Evolutionary conservation across 805 yeast genomes (phyloP).

Genomic region (Metschnikowia kofuensis): DNA sequence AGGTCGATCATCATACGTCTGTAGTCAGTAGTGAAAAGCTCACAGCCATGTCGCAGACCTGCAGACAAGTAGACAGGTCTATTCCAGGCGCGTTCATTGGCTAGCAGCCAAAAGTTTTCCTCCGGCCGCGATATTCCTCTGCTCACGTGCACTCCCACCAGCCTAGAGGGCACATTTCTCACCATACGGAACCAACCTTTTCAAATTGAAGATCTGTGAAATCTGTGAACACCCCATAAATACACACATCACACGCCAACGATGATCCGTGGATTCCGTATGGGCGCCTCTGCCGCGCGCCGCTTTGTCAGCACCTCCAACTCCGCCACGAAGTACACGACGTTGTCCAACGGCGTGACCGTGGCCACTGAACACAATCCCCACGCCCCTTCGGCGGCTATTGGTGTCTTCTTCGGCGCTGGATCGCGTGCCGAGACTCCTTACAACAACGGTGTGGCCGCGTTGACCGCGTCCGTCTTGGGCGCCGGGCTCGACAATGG

Average conservation of each 20-base stretch:
- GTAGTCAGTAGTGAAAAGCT: too few species aligned
- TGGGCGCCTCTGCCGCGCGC: slow-evolving; percentile 36
- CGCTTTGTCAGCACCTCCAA: slow-evolving; percentile 58
- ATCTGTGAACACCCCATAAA: slow-evolving; percentile 11
- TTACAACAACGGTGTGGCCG: slow-evolving; percentile 78
- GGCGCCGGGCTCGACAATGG: slow-evolving; percentile 47
- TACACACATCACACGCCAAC: slow-evolving; percentile 7
- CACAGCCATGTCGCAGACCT: too few species aligned
- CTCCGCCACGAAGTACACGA: slow-evolving; percentile 65
- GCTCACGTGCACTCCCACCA: not conserved
- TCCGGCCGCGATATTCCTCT: not conserved
- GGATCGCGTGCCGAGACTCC: slow-evolving; percentile 81
- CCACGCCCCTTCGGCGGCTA: slow-evolving; percentile 51
- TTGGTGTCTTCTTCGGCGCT: slow-evolving; percentile 70
- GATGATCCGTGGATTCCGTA: slow-evolving; percentile 45
- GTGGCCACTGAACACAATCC: slow-evolving; percentile 68
- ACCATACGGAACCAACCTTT: not conserved
- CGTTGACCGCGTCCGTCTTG: slow-evolving; percentile 55
- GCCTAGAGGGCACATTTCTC: not conserved
- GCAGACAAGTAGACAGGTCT: not conserved
- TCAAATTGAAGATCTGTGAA: slow-evolving; percentile 1
- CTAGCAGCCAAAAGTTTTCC: slow-evolving; percentile 7
- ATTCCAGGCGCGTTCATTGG: slow-evolving; percentile 22
- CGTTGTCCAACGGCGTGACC: slow-evolving; percentile 70
- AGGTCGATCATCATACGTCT: too few species aligned